Percentiles rank a stretch among this genome's conserved stretches.
These are phyloP conservation scores for Rubroshorea leprosula DNA, from an alignment of 345 rosid genomes.

Conservation along the genomic window DNA sequence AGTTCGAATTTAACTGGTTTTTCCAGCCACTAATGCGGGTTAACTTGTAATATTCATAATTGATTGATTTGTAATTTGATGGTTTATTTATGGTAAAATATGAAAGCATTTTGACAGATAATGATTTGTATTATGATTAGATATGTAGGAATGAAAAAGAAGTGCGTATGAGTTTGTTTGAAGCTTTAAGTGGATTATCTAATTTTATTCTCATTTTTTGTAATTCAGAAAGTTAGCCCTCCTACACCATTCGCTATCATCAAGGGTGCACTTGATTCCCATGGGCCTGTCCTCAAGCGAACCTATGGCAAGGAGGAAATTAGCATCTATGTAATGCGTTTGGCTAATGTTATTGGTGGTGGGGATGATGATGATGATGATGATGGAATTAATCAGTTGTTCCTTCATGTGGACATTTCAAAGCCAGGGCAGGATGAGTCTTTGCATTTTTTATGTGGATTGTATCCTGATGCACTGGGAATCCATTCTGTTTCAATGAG, in stretches of 20 bases:
- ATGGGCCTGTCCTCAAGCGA: conserved; percentile 69
- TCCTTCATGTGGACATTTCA: conserved; percentile 74
- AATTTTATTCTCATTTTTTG: background rate
- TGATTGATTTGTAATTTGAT: too few species aligned
- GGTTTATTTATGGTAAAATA: background rate
- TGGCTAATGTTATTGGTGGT: conserved; percentile 37
- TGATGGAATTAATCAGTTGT: conserved; percentile 71
- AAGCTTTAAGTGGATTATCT: too few species aligned
- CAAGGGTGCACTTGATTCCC: conserved; percentile 64
- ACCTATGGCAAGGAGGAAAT: conserved; percentile 65
- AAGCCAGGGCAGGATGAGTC: conserved; percentile 66
- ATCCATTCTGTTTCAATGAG: conserved; percentile 84
- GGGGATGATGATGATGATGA: conserved; percentile 48
- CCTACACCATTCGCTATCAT: conserved; percentile 60
- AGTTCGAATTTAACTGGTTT: too few species aligned
- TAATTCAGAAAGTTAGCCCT: conserved; percentile 67
- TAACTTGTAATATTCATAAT: too few species aligned
- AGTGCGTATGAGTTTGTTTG: too few species aligned
- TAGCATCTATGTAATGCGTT: conserved; percentile 54
- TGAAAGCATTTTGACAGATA: too few species aligned
- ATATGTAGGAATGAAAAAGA: too few species aligned
- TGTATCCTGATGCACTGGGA: conserved; percentile 90
- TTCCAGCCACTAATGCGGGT: background rate
- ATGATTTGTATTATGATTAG: too few species aligned
- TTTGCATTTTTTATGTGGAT: conserved; percentile 75